Base-by-base conservation (phyloP, 805 yeast genomes). In the Yarrowia keelungensis region DNA sequence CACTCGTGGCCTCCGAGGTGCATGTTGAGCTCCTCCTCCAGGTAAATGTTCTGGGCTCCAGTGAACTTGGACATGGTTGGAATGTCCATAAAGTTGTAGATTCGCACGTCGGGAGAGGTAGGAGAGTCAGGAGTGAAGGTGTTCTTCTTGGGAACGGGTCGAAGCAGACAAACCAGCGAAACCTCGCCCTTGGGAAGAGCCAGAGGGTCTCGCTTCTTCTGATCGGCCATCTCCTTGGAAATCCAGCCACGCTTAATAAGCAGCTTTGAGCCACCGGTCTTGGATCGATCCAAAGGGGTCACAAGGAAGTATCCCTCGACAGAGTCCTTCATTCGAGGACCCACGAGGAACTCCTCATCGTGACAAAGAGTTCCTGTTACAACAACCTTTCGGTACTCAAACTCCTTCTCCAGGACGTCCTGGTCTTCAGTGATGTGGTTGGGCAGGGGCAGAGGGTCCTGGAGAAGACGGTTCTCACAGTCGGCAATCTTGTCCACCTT, bases 211-310 rank as follows among this genome's bases (percentile, higher is more conserved):
- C 90, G 73, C 72, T 81, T 72, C 69, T 82, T 70, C 82, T 97
- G 88, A n/a, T 80, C 77, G 2, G 81, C 76, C 79, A 77, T 68
- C 14, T 86, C 85, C 72, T 89, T 92, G 35, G 86, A 80, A 56
- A 95, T 86, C 97, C 98, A 95, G 15, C 99, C 99, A 72, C 99
- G 85, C 76, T 91, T 96, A 38, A 95, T 84, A 67, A 95, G 80
- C 16, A 95, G 81, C 67, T 90, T 93, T 59, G 88, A 85, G 1
- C 92, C 95, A 70, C 86, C 87, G 16, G 59, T 51, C 56, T 62
- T 62, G 32, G 56, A 62, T 70, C 97, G 85, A 32, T 86, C 84
- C 74, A 95, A 86, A 12, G 99, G 98, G 7, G 96, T 89, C 39
- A 90, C 86, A 7, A 94, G 83, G 32, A 85, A 79, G 77, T 91